A percentile compares a stretch with the other conserved stretches of the same genome.
Conservation (phyloP, 345 rosid genomes). For the Acer campestre region DNA sequence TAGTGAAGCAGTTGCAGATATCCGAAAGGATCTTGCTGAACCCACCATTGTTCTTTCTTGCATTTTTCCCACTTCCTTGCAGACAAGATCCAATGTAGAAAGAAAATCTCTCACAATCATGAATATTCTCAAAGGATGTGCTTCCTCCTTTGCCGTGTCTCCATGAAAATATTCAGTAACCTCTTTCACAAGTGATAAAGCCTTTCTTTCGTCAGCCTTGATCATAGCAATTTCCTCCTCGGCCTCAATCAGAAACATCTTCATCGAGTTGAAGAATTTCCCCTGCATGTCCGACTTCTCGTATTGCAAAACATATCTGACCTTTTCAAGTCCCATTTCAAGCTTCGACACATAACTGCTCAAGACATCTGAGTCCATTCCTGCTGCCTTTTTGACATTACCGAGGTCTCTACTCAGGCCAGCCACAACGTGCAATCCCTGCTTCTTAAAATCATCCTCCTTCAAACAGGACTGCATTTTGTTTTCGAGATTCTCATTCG, state of each 20-base stretch:
- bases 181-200: constrained; percentile 76
- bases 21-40: constrained; percentile 83
- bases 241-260: constrained; percentile 71
- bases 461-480: constrained; percentile 26
- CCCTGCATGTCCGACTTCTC: constrained; percentile 67
- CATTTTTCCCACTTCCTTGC: constrained; percentile 90
- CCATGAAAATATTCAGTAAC: constrained; percentile 96
- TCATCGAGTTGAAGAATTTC: constrained; percentile 73
- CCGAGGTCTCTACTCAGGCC: constrained; percentile 83
- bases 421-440: constrained; percentile 87
- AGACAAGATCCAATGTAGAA: constrained; percentile 75
- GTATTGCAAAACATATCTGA: constrained; percentile 61
- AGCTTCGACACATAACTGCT: constrained; percentile 87
- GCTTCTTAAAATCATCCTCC: constrained; percentile 78
- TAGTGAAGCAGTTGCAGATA: constrained; percentile 71
- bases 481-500: constrained; percentile 41
- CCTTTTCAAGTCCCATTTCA: constrained; percentile 81
- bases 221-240: constrained; percentile 73
- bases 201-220: constrained; percentile 75
- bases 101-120: constrained; percentile 92
- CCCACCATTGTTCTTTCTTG: constrained; percentile 81
- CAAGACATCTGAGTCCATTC: constrained; percentile 93
- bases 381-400: constrained; percentile 91
- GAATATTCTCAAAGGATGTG: constrained; percentile 88
- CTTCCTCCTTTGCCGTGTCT: constrained; percentile 84